Base-by-base conservation (phyloP, 768 basidiomycete genomes). In the Phanerochaete sordida region DNA sequence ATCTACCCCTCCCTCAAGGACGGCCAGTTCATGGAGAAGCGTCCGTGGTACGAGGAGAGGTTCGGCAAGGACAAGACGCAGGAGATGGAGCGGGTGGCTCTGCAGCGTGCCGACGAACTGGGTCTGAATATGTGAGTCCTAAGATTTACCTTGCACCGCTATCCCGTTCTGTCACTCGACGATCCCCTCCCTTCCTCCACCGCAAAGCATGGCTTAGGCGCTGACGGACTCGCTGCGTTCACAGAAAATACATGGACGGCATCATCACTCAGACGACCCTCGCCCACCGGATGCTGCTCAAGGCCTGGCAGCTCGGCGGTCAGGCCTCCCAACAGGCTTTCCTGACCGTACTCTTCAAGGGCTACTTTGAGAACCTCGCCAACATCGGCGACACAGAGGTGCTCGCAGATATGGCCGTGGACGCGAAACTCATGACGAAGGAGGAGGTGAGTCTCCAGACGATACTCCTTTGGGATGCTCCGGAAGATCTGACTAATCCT, bases 221-320 rank as follows among this genome's bases (percentile, higher is more conserved):
- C 47, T 33, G 31, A 59, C 44, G 11, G 23, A 7, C 53, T 48
- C 47, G 47, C 47, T 21, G 30, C 31, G 43, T 5, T 49, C 37
- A 27, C 65, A 90, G 88, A 55, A 75, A 77, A 64, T 60, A 44
- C 3, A 84, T 84, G 66, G 77, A 76, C 16, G 89, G 89, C 21
- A 76, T 77, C 15, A 77, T 92, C 62, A 78, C 81, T 56, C 83
- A 84, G 66, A 88, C 90, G n/a, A 84, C 79, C 37, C 75, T 78
- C 21, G 87, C 87, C 9, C 91, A 93, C 70, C 82, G 91, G 12
- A 76, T 94, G 27, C 77, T 86, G 30, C 81, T 82, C 57, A 88
- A 90, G 68, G 90, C 90, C 1, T 87, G 78, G 69, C 72, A 78
- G 62, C 61, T 84, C 21, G 86, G 86, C 19, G 88, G 89, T 0